Evolutionary conservation across 352 stramenopile genomes (phyloP).

Genomic region (Phytophthora sojae): DNA sequence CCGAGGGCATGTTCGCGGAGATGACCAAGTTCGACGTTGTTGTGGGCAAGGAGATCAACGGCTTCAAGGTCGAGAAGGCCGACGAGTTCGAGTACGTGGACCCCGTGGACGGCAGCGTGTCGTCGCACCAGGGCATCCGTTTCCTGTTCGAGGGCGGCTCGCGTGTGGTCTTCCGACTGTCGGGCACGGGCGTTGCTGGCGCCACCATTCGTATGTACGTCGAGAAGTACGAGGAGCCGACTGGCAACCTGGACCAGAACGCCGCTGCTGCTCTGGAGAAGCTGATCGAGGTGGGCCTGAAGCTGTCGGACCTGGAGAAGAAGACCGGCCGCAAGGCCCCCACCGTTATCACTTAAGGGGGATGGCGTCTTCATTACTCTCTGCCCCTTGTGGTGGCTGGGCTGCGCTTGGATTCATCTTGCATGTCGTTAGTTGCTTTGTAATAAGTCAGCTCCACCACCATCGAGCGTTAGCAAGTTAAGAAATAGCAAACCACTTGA

Average conservation of each 20-base stretch:
- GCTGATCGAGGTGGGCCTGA: slow-evolving; percentile 94
- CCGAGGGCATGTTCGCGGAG: slow-evolving; percentile 77
- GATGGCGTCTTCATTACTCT: slow-evolving; percentile 18
- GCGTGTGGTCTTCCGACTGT: slow-evolving; percentile 98
- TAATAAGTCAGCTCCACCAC: slow-evolving; percentile 27
- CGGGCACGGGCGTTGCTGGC: slow-evolving; percentile 96
- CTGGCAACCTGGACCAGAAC: slow-evolving; percentile 86
- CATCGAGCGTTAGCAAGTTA: slow-evolving; percentile 23
- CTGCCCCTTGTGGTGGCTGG: slow-evolving; percentile 28
- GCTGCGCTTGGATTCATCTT: slow-evolving; percentile 31
- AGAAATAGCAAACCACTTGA: slow-evolving; percentile 38
- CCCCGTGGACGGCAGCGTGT: slow-evolving; percentile 97
- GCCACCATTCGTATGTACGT: slow-evolving; percentile 99
- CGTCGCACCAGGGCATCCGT: slow-evolving; percentile 97
- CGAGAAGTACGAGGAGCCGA: slow-evolving; percentile 97
- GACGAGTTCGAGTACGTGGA: slow-evolving; percentile 99
- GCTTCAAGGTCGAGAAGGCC: slow-evolving; percentile 84
- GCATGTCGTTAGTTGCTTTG: slow-evolving; percentile 39
- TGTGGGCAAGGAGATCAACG: slow-evolving; percentile 74
- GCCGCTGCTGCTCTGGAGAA: slow-evolving; percentile 80
- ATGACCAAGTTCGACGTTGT: slow-evolving; percentile 78
- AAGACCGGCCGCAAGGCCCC: slow-evolving; percentile 94
- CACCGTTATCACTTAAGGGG: slow-evolving; percentile 97
- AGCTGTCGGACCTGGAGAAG: slow-evolving; percentile 93
- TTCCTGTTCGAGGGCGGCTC: slow-evolving; percentile 96